Conservation (phyloP, 1,284 basidiomycete species). For the Coniophora puteana region DNA sequence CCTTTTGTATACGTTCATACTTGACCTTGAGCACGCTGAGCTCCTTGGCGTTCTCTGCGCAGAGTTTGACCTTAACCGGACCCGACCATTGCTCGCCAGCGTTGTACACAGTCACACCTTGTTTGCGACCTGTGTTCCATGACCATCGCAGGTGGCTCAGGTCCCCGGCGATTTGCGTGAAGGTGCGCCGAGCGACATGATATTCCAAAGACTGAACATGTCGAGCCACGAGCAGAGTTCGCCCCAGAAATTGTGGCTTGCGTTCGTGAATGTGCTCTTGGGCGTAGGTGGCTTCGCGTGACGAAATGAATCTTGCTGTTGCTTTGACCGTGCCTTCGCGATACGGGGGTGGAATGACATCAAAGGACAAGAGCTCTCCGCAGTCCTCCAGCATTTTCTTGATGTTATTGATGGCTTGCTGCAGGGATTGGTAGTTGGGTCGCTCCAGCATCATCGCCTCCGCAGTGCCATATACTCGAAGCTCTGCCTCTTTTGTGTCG, state of each 20-base stretch:
- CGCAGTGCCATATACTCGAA: conserved; percentile 42
- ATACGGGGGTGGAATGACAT: conserved; percentile 49
- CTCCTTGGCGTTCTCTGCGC: conserved; percentile 39
- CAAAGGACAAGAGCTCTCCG: conserved; percentile 40
- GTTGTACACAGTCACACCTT: conserved; percentile 24
- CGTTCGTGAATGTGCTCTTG: conserved; percentile 40
- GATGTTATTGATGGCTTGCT: conserved; percentile 37
- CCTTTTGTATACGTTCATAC: conserved; percentile 55
- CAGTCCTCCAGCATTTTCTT: conserved; percentile 34
- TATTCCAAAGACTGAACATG: conserved; percentile 49
- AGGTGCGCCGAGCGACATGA: conserved; percentile 26
- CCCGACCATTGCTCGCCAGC: conserved; percentile 16
- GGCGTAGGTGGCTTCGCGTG: conserved; percentile 46
- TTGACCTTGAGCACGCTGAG: conserved; percentile 52
- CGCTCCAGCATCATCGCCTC: conserved; percentile 48
- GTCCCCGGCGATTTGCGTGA: too few relatives aligned
- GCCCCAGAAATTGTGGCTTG: conserved; percentile 36
- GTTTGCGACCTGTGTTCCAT: conserved; percentile 22
- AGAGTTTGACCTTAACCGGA: conserved; percentile 38
- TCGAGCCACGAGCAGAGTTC: conserved; percentile 40
- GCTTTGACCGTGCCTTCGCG: conserved; percentile 42
- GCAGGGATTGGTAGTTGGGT: conserved; percentile 42
- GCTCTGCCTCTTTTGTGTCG: conserved; percentile 33
- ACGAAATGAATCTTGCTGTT: conserved; percentile 49
- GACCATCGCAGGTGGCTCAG: conserved; percentile 31